phyloP scores from a whole-genome alignment of 2,329 filamentous ascomycete genomes.

The Beauveria varroae region DNA sequence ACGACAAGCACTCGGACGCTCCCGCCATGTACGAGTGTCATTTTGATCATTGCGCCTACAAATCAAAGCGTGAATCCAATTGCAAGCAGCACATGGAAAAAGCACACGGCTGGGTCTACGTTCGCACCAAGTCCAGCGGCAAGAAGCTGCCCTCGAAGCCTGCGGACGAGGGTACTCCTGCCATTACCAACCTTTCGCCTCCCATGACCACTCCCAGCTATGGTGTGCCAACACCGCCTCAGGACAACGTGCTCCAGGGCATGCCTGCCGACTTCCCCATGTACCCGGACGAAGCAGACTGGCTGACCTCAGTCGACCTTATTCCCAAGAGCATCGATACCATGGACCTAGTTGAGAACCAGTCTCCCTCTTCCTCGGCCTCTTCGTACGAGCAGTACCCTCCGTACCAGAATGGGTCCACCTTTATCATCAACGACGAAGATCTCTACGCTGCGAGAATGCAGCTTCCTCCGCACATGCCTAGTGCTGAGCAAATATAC shows the following conservation, averaged over 20 bases:
- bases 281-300: conserved; percentile 41
- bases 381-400: conserved; percentile 45
- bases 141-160: conserved; percentile 46
- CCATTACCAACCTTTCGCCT: conserved; percentile 53
- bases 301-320: conserved; percentile 28
- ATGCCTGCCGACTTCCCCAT: conserved; percentile 37
- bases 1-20: conserved; percentile 83
- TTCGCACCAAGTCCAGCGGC: conserved; percentile 87
- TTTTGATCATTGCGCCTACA: conserved; percentile 80
- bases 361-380: conserved; percentile 28
- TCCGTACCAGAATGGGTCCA: conserved; percentile 52
- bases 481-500: conserved; percentile 31
- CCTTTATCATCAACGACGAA: conserved; percentile 54
- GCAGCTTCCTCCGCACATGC: conserved; percentile 46
- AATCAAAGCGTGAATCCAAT: conserved; percentile 92
- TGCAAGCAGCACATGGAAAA: conserved; percentile 99
- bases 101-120: conserved; percentile 82
- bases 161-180: conserved; percentile 47
- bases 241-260: conserved; percentile 33
- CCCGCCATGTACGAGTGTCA: conserved; percentile 79
- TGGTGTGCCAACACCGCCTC: conserved; percentile 51
- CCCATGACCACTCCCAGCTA: conserved; percentile 47
- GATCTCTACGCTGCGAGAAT: conserved; percentile 54
- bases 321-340: conserved; percentile 29
- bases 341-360: conserved; percentile 31